Base-by-base conservation (phyloP, 192 early-diverging fungal genomes). In the Entomortierella beljakovae region DNA sequence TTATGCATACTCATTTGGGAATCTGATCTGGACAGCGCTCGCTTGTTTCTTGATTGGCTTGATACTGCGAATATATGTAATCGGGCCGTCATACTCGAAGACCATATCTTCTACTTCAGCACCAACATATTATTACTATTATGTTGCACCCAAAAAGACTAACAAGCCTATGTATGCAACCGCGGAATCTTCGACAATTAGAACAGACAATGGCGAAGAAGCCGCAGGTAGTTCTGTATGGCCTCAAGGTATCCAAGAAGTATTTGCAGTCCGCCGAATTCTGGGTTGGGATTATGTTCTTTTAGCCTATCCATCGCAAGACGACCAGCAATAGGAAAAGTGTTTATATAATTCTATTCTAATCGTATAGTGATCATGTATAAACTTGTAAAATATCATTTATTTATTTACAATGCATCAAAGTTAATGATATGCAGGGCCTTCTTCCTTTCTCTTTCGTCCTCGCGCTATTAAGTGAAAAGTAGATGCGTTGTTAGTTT, bases 361-460 rank as follows among this genome's bases (percentile, higher is more conserved):
- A 9, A 9, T 16, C 43, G 43, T 10, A 65, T 6, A 10, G n/a
- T 46, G 8, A 22, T 28, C 28, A 26, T 53, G 51, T 28, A 53
- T 28, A 53, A 23, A 53, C 22, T 28, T 29, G 28, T 25, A 53
- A 53, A 29, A 53, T 53, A 29, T 8, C 51, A 28, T 18, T 53
- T 53, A 28, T 53, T 53, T 59, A 59, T 59, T 42, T 74, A 97
- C 31, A 97, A 83, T 0, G 95, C 95, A 67, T 98, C 96, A 82
- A 98, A 98, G 71, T 98, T 96, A 70, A 98, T 94, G 37, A 91
- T 88, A 69, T 94, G 93, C 48, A 94, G 74, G 1, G 93, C 90
- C 38, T 89, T 89, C 61, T 91, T 82, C 79, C 91, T 86, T 74
- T 98, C 94, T 25, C 84, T 70, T 70, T 88, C 86, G 68, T 98